Evolutionary conservation across 495 filamentous ascomycete species (phyloP).

Genomic region (Immersiella caudata): DNA sequence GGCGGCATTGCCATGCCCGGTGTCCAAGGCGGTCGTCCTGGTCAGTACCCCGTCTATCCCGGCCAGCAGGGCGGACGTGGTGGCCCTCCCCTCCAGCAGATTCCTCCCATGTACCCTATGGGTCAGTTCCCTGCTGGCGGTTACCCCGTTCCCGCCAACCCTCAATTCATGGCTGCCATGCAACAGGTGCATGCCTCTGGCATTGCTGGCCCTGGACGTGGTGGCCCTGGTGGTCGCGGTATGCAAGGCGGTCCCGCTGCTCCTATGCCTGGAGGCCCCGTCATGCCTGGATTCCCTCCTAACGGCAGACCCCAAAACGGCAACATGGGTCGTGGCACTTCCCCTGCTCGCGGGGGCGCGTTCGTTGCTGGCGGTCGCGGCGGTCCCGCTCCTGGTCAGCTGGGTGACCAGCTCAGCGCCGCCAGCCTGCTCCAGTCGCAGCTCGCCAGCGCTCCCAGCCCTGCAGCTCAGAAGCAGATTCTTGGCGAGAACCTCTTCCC

Average conservation of each 20-base stretch:
- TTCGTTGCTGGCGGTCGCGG: conserved; percentile 61
- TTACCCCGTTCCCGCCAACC: conserved; percentile 53
- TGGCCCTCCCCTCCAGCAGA: conserved; percentile 71
- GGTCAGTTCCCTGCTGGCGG: conserved; percentile 73
- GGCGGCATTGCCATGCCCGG: conserved; percentile 78
- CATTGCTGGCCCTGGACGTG: conserved; percentile 63
- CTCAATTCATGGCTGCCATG: conserved; percentile 64
- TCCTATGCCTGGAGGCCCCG: conserved; percentile 59
- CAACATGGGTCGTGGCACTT: conserved; percentile 43
- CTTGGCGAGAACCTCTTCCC: conserved; percentile 96
- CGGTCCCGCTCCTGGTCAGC: conserved; percentile 34
- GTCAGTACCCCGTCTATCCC: conserved; percentile 80
- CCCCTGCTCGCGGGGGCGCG: conserved; percentile 38
- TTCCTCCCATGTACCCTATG: conserved; percentile 78
- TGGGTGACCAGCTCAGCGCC: conserved; percentile 45
- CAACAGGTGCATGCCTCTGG: conserved; percentile 68
- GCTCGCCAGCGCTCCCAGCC: conserved; percentile 54
- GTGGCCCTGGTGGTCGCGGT: conserved; percentile 71
- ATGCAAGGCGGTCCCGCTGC: conserved; percentile 70
- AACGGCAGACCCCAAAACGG: conserved; percentile 48
- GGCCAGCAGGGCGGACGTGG: conserved; percentile 83
- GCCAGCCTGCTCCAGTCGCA: conserved; percentile 52
- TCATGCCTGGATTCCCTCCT: conserved; percentile 67
- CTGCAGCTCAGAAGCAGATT: conserved; percentile 91
- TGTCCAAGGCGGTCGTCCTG: conserved; percentile 79